These are phyloP conservation scores for Colletotrichum tamarilloi DNA, from an alignment of 2,329 filamentous ascomycete species.

Conservation along the genomic window DNA sequence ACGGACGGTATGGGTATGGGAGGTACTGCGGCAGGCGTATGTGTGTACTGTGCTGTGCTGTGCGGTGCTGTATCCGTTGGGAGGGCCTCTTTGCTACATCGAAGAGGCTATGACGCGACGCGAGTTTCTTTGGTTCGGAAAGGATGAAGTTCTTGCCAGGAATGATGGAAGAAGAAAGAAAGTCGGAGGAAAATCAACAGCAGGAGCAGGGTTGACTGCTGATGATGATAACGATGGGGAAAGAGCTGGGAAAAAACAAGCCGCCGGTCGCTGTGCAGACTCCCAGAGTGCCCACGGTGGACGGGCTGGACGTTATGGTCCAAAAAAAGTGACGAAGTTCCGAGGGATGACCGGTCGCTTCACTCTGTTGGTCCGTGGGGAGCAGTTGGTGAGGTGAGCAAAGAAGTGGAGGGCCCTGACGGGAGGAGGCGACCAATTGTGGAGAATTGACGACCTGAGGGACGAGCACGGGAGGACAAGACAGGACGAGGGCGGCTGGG, in stretches of 20 bases:
- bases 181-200: neutral
- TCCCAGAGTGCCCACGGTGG: too few relatives aligned
- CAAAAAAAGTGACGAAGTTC: slow-evolving; percentile 34
- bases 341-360: slow-evolving; percentile 31
- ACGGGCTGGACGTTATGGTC: slow-evolving; percentile 21
- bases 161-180: neutral
- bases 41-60: neutral
- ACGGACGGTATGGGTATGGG: neutral
- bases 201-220: neutral
- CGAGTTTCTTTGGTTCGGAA: neutral
- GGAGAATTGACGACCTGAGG: slow-evolving; percentile 11
- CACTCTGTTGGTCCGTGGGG: slow-evolving; percentile 25
- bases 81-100: slow-evolving; percentile 20
- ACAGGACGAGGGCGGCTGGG: neutral
- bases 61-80: neutral
- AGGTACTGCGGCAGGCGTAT: neutral
- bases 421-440: slow-evolving; percentile 29
- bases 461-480: slow-evolving; percentile 3
- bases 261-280: neutral
- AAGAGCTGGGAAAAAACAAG: slow-evolving; percentile 3
- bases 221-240: neutral
- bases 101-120: neutral
- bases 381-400: slow-evolving; percentile 7
- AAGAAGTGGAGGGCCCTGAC: slow-evolving; percentile 22
- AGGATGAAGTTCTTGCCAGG: neutral